Evolutionary conservation across 345 rosid species (phyloP).

Genomic region (Brassica cretica): DNA sequence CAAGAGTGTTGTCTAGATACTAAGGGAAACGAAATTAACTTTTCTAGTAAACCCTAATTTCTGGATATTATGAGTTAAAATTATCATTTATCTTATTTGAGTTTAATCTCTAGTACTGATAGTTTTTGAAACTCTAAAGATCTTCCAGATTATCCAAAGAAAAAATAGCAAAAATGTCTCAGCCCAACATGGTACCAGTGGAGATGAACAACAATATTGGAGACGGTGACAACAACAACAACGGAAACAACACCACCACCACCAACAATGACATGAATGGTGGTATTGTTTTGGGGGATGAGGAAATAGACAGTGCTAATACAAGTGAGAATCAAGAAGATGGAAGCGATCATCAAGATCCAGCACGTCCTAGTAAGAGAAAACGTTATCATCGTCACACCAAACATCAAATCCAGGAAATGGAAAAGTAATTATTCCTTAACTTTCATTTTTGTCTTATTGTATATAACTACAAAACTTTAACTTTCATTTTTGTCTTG

Average conservation of each 20-base stretch:
- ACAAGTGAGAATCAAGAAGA: conserved; percentile 71
- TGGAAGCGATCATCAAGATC: conserved; percentile 49
- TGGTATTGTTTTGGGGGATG: conserved; percentile 5
- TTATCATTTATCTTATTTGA: neutral
- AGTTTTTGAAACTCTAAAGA: neutral
- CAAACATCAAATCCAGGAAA: conserved; percentile 81
- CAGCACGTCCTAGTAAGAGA: conserved; percentile 53
- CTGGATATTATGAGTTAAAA: neutral
- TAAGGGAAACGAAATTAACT: neutral
- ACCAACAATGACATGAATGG: neutral
- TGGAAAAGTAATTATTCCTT: conserved; percentile 67
- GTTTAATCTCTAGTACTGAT: neutral
- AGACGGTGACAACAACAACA: neutral
- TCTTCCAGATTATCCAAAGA: conserved; percentile 8
- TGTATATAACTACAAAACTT: neutral
- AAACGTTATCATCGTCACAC: conserved; percentile 89
- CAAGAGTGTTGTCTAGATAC: neutral
- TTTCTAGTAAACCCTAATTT: neutral
- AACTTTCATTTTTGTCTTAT: neutral
- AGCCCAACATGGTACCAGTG: conserved; percentile 12
- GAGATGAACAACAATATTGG: conserved; percentile 1
- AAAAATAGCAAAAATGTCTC: conserved; percentile 7
- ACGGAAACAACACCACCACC: neutral
- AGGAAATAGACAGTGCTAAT: conserved; percentile 36
- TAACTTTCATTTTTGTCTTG: neutral